Conservation (phyloP, 2,329 filamentous ascomycete genomes). For the Colletotrichum orbiculare region DNA sequence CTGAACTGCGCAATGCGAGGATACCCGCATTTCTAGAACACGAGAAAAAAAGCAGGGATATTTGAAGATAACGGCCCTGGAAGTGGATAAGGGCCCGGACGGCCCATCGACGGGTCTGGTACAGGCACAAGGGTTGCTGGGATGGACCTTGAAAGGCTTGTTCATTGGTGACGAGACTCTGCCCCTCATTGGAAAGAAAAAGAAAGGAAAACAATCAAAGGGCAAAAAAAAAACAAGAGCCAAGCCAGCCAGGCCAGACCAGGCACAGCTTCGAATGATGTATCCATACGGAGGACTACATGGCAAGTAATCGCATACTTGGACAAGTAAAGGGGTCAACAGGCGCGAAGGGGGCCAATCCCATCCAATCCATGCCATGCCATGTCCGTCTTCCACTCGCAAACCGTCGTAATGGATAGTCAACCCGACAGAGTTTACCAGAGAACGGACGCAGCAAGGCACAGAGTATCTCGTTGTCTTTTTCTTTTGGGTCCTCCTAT, state of each 20-base stretch:
- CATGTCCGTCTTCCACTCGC: no score
- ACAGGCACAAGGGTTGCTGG: not conserved
- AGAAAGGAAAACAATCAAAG: slow-evolving; percentile 2
- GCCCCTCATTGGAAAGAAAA: not conserved
- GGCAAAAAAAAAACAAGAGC: slow-evolving; percentile 1
- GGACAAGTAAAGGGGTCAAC: not conserved
- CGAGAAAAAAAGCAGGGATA: slow-evolving; percentile 34
- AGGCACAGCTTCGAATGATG: no score
- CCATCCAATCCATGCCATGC: not conserved
- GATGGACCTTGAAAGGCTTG: not conserved
- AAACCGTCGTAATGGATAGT: no score
- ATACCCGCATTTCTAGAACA: slow-evolving; percentile 33
- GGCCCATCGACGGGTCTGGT: slow-evolving; percentile 15
- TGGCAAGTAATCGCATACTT: not conserved
- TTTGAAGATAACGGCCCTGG: slow-evolving; percentile 28
- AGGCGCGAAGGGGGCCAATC: slow-evolving; percentile 18
- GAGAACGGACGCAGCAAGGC: no score
- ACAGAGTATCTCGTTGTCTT: not conserved
- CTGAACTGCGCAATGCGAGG: not conserved
- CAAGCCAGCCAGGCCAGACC: slow-evolving; percentile 2
- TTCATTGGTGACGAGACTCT: slow-evolving; percentile 4
- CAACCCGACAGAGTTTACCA: no score
- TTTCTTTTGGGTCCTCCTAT: not conserved
- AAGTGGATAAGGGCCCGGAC: slow-evolving; percentile 15
- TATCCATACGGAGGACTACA: not conserved